phyloP scores from a whole-genome alignment of 805 yeast species.

The Citeromyces nyonsensis region DNA sequence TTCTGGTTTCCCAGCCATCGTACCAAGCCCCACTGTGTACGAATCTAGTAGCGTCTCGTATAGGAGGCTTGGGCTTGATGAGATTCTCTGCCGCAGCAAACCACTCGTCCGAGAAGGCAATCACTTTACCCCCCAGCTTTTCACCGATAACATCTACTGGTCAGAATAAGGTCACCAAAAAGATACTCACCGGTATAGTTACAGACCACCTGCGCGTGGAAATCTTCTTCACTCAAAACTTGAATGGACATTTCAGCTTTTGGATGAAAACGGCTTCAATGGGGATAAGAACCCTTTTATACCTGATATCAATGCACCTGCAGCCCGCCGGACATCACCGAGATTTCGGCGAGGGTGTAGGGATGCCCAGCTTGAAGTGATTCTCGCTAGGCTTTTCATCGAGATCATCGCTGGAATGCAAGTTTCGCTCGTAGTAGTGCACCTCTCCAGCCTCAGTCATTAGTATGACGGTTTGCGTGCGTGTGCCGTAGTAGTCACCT shows the following conservation, averaged over 20 bases:
- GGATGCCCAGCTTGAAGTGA: no score
- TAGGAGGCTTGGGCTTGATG: slow-evolving; percentile 67
- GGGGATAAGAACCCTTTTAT: no score
- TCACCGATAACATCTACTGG: slow-evolving; percentile 65
- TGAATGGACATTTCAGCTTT: slow-evolving; percentile 1
- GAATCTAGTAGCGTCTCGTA: slow-evolving; percentile 69
- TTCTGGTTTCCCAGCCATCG: slow-evolving; percentile 97
- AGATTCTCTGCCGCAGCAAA: slow-evolving; percentile 87
- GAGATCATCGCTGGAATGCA: slow-evolving; percentile 29
- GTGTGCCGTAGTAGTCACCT: slow-evolving; percentile 65
- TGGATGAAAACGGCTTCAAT: no score
- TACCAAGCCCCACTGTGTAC: slow-evolving; percentile 90
- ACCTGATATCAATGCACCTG: neutral
- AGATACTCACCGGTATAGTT: slow-evolving; percentile 29
- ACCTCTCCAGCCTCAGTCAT: slow-evolving; percentile 33
- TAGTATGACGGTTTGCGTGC: slow-evolving; percentile 71
- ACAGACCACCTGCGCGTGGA: slow-evolving; percentile 28
- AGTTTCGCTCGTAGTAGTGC: slow-evolving; percentile 44
- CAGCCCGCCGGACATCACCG: slow-evolving; percentile 4
- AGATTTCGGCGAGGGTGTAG: slow-evolving; percentile 2
- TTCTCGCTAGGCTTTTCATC: no score
- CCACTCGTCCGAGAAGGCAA: slow-evolving; percentile 77
- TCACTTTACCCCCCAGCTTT: slow-evolving; percentile 65
- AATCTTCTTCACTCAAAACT: slow-evolving; percentile 16
- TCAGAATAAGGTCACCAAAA: slow-evolving; percentile 3